Evolutionary conservation across 495 filamentous ascomycete genomes (phyloP), one percentile per base, ranked within the genome.

Genomic region (Daldinia concentrica): DNA sequence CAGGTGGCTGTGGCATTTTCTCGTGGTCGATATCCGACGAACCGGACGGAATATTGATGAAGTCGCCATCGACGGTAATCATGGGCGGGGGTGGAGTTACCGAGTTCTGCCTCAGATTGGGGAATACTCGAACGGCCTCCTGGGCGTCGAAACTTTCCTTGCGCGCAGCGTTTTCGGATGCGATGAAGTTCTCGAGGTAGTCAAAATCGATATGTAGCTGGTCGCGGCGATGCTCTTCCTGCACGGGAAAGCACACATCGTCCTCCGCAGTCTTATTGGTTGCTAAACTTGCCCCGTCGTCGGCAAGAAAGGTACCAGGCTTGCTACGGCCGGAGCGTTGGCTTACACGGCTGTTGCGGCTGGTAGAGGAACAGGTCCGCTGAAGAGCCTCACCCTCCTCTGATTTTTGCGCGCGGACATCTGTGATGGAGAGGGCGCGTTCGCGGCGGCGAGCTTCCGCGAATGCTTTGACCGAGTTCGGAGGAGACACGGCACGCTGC

Each of bases 391-490:
- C 82, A 45, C 90, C 88, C 19, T 93, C 92, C 2, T 83, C 81
- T 39, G 80, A 81, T 56, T 76, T 77, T 48, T 79, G 78, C 0
- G 72, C 62, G 56, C 74, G 79, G 7, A 64, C 60, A 26, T 86
- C 85, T 1, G 81, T 82, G 58, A 82, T 74, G 15, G 88, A 89
- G 11, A 87, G 73, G n/a, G 84, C 84, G 17, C 84, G 81, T 65
- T 89, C 86, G 12, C 86, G 83, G 22, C 86, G 86, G 36, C 88
- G 83, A 41, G 88, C 87, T 69, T 95, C 93, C 3, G 95, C 96
- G 79, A 99, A 99, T 15, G 95, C 95, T 79, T 98, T 95, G 26
- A 99, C 95, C 3, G 95, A 99, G 78, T 98, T 98, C 2, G 95
- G 94, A 11, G 94, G 94, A 17, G 96, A 99, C 0, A 86, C 84